Evolutionary conservation across 2,329 filamentous ascomycete species (phyloP).

Genomic region (Juglanconis oblonga): DNA sequence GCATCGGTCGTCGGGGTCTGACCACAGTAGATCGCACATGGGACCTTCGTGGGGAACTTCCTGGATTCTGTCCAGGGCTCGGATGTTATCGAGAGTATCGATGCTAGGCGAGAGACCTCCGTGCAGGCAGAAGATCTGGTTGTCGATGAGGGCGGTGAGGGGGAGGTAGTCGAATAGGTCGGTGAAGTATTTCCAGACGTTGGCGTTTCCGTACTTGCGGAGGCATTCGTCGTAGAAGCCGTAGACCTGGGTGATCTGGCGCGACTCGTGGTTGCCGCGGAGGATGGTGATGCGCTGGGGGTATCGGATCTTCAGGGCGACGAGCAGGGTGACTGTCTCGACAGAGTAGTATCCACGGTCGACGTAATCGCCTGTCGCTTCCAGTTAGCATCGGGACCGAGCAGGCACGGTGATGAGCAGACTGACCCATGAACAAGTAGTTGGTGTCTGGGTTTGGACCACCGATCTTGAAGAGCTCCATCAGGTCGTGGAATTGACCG

Average conservation of each 20-base stretch:
- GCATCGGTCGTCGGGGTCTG: constrained; percentile 93
- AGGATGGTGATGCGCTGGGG: constrained; percentile 97
- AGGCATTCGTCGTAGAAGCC: constrained; percentile 99
- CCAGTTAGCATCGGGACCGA: constrained; percentile 6
- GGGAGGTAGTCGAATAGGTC: constrained; percentile 99
- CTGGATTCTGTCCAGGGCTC: constrained; percentile 92
- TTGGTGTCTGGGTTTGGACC: constrained; percentile 98
- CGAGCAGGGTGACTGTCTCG: constrained; percentile 93
- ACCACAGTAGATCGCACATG: constrained; percentile 98
- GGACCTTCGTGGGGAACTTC: constrained; percentile 97
- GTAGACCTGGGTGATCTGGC: constrained; percentile 98
- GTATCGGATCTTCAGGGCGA: constrained; percentile 97
- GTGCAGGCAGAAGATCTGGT: constrained; percentile 98
- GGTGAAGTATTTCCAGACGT: constrained; percentile 99
- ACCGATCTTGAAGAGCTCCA: constrained; percentile 99
- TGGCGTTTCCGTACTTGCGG: constrained; percentile 97
- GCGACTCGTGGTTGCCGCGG: constrained; percentile 97
- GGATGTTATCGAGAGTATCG: constrained; percentile 92
- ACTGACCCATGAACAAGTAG: constrained; percentile 96
- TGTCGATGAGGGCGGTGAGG: constrained; percentile 94
- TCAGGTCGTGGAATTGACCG: constrained; percentile 97
- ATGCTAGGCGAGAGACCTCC: constrained; percentile 95
- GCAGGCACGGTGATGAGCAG: background rate
- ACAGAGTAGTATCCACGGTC: constrained; percentile 99
- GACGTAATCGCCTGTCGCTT: constrained; percentile 80